Evolutionary conservation across 495 filamentous ascomycete species (phyloP).

Genomic region (Daldinia concentrica): DNA sequence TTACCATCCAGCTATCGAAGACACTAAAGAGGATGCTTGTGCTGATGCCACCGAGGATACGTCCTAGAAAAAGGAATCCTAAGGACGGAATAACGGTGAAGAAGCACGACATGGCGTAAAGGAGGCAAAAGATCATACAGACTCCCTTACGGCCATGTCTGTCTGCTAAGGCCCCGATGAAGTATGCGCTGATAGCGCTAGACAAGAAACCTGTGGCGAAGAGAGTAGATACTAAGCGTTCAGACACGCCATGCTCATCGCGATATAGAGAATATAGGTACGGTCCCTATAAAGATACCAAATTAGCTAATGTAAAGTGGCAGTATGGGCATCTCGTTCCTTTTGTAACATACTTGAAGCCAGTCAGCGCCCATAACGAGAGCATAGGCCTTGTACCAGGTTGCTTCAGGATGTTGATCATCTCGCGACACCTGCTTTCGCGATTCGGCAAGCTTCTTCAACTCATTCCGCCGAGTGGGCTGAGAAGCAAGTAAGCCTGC

Average conservation of each 20-base stretch:
- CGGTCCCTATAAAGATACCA: slow-evolving; percentile 49
- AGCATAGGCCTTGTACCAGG: slow-evolving; percentile 54
- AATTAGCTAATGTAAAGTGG: slow-evolving; percentile 8
- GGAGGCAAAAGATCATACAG: slow-evolving; percentile 61
- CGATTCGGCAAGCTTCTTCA: slow-evolving; percentile 26
- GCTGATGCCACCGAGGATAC: slow-evolving; percentile 63
- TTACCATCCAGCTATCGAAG: slow-evolving; percentile 69
- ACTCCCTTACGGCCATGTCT: slow-evolving; percentile 57
- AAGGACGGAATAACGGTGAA: slow-evolving; percentile 52
- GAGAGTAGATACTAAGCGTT: slow-evolving; percentile 57
- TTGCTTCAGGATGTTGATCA: slow-evolving; percentile 37
- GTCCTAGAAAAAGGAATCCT: slow-evolving; percentile 56
- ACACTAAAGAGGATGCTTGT: slow-evolving; percentile 64
- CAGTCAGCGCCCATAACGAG: slow-evolving; percentile 64
- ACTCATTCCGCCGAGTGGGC: slow-evolving; percentile 36
- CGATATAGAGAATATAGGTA: slow-evolving; percentile 65
- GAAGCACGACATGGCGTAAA: slow-evolving; percentile 61
- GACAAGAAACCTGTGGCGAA: slow-evolving; percentile 64
- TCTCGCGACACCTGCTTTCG: slow-evolving; percentile 17
- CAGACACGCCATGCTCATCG: slow-evolving; percentile 58
- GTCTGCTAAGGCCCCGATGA: slow-evolving; percentile 61
- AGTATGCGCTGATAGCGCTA: slow-evolving; percentile 57
- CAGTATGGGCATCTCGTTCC: not conserved
- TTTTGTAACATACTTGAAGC: slow-evolving; percentile 55
- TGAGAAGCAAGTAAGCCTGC: slow-evolving; percentile 36